phyloP scores from a whole-genome alignment of 306 rosid species.

The Rubus idaeus region DNA sequence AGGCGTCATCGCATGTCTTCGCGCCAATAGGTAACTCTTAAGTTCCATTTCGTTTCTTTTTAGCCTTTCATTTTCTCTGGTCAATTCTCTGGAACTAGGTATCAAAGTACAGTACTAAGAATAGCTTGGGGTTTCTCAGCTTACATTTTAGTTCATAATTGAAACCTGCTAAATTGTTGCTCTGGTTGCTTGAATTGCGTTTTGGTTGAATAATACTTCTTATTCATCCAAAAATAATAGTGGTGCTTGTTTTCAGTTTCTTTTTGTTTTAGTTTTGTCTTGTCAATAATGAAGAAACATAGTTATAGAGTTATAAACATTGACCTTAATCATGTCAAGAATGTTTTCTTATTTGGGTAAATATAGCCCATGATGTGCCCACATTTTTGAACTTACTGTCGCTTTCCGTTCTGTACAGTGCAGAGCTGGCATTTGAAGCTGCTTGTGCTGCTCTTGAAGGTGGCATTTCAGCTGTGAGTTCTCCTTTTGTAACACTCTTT shows the following conservation, averaged over 20 bases:
- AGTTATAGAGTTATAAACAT: no score
- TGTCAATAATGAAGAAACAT: neutral
- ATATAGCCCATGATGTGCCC: neutral
- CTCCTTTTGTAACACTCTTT: neutral
- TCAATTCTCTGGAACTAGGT: neutral
- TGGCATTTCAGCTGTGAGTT: constrained; percentile 83
- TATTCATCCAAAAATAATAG: neutral
- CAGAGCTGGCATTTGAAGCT: constrained; percentile 80
- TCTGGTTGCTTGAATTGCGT: neutral
- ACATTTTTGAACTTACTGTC: constrained; percentile 20
- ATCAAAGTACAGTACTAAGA: no score
- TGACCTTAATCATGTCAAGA: neutral
- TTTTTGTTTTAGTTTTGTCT: neutral
- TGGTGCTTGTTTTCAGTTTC: neutral
- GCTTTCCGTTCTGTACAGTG: constrained; percentile 41
- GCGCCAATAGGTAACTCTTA: constrained; percentile 60
- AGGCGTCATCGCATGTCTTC: constrained; percentile 92
- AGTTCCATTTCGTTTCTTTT: neutral
- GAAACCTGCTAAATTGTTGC: no score
- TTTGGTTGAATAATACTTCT: neutral
- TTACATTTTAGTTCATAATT: no score
- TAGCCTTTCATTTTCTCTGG: no score
- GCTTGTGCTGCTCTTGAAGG: constrained; percentile 85
- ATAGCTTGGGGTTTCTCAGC: no score
- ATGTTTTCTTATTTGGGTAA: neutral